phyloP scores from a whole-genome alignment of 805 yeast genomes.

The Nakazawaea ernobii region DNA sequence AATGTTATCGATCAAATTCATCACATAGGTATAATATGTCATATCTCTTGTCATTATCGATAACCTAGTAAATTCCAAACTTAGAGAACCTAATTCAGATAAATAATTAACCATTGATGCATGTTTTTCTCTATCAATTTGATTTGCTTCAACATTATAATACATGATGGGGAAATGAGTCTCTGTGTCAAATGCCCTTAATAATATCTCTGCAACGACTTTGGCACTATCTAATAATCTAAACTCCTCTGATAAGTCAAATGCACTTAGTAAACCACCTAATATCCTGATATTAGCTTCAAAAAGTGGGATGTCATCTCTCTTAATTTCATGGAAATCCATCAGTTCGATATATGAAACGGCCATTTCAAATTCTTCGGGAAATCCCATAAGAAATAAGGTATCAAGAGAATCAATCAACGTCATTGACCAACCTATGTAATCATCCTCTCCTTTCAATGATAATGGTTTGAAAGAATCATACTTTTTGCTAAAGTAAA shows the following conservation, averaged over 20 bases:
- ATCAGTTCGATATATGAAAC: conserved; percentile 29
- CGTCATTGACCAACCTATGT: conserved; percentile 46
- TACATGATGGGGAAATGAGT: conserved; percentile 45
- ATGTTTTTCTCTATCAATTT: conserved; percentile 16
- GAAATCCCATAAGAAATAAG: conserved; percentile 65
- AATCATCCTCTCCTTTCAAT: conserved; percentile 3
- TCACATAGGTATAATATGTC: conserved; percentile 42
- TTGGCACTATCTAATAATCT: conserved; percentile 33
- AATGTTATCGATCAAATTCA: conserved; percentile 3
- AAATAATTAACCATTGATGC: conserved; percentile 30
- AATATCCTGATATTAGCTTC: conserved; percentile 77
- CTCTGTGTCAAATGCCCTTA: conserved; percentile 56
- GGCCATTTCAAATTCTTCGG: conserved; percentile 44
- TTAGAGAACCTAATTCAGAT: conserved; percentile 44
- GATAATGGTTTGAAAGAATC: conserved; percentile 10
- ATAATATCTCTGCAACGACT: conserved; percentile 40
- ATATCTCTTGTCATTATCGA: conserved; percentile 44
- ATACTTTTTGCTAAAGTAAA: conserved; percentile 5
- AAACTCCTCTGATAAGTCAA: conserved; percentile 36
- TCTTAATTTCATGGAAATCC: conserved; percentile 49
- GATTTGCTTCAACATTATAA: conserved; percentile 35
- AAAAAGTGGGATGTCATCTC: conserved; percentile 73
- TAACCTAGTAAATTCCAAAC: conserved; percentile 47
- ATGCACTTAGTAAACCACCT: conserved; percentile 75
- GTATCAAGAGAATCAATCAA: conserved; percentile 77